These are phyloP conservation scores for Eucalyptus urophylla DNA, from an alignment of 345 rosid species.

Conservation along the genomic window DNA sequence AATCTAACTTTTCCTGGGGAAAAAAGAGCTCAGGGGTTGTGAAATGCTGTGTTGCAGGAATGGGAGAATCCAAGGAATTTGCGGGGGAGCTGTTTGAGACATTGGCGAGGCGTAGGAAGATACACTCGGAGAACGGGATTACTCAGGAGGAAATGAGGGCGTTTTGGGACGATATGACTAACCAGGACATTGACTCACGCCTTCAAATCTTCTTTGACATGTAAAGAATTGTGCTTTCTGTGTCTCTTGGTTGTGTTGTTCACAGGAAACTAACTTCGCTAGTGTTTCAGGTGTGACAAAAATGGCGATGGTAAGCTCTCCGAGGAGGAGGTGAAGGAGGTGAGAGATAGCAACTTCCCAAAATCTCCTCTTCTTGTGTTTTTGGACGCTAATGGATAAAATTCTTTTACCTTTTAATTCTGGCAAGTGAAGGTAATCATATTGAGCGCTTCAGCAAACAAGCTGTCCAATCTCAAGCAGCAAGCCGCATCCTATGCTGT, in stretches of 20 bases:
- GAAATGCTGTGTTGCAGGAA: constrained; percentile 23
- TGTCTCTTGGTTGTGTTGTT: not conserved
- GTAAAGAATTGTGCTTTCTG: constrained; percentile 17
- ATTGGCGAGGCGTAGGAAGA: constrained; percentile 53
- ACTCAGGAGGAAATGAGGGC: constrained; percentile 45
- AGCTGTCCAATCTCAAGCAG: constrained; percentile 61
- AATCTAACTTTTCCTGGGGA: not conserved
- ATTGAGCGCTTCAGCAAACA: constrained; percentile 83
- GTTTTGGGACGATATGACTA: constrained; percentile 90
- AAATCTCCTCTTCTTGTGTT: not conserved
- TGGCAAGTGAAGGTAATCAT: constrained; percentile 39
- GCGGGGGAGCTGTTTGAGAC: constrained; percentile 72
- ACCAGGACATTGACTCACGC: constrained; percentile 64
- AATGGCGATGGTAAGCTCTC: constrained; percentile 85
- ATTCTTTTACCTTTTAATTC: not conserved
- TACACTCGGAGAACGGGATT: constrained; percentile 42
- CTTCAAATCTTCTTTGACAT: constrained; percentile 94
- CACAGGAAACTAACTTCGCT: not conserved
- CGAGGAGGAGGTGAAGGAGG: constrained; percentile 90
- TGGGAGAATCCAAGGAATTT: constrained; percentile 89
- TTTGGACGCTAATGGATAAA: not conserved
- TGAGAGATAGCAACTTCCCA: not conserved
- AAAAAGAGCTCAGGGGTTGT: not conserved
- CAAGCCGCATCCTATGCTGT: constrained; percentile 62
- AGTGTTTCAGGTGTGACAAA: constrained; percentile 74